phyloP scores from a whole-genome alignment of 2,329 filamentous ascomycete species.

The Cercospora nicotianae region DNA sequence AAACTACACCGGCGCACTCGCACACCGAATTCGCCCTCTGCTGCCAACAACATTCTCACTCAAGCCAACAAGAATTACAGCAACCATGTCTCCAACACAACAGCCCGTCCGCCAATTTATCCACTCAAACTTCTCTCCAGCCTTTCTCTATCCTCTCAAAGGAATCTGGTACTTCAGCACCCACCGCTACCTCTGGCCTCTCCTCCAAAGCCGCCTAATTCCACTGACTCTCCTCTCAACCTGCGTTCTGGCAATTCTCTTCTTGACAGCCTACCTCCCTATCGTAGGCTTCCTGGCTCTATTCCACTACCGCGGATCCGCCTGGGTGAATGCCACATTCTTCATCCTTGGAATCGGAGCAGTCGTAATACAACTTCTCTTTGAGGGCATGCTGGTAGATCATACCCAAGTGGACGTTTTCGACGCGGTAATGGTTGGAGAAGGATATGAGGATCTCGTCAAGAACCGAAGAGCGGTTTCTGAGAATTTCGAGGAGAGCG shows the following conservation, averaged over 20 bases:
- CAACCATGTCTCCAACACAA: constrained; percentile 12
- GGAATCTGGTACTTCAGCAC: constrained; percentile 80
- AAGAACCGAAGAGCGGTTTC: constrained; percentile 57
- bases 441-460: constrained; percentile 69
- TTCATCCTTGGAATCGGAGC: constrained; percentile 71
- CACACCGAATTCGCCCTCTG: not conserved
- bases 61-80: not conserved
- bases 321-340: constrained; percentile 87
- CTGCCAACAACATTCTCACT: not conserved
- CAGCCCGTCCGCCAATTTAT: constrained; percentile 27
- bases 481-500: constrained; percentile 70
- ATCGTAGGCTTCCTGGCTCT: constrained; percentile 86
- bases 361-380: constrained; percentile 60
- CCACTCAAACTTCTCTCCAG: constrained; percentile 38
- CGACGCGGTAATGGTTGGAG: constrained; percentile 75
- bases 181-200: constrained; percentile 77
- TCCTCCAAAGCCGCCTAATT: constrained; percentile 74
- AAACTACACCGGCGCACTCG: not conserved
- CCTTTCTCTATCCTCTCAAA: constrained; percentile 39
- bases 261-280: constrained; percentile 83
- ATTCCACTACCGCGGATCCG: constrained; percentile 73
- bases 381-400: constrained; percentile 59
- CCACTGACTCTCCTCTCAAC: constrained; percentile 79
- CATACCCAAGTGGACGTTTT: constrained; percentile 78
- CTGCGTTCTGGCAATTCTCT: constrained; percentile 81